Evolutionary conservation across 139 green algal species (phyloP).

Genomic region (Chlorella sp.): DNA sequence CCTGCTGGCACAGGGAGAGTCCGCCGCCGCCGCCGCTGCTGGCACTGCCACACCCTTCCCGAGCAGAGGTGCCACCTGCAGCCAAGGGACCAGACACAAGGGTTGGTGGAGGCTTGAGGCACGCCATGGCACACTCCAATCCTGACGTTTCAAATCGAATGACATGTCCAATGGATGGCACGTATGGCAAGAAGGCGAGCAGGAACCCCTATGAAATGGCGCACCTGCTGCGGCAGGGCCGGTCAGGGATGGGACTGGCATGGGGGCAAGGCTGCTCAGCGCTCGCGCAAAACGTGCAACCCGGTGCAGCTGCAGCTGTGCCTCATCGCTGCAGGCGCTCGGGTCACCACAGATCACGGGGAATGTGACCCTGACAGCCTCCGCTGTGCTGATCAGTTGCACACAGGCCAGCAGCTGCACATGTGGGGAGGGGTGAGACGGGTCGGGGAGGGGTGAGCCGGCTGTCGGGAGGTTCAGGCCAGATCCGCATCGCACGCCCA

Average conservation of each 20-base stretch:
- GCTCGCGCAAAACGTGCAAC: not conserved
- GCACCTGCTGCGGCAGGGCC: not conserved
- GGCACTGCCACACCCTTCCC: no score
- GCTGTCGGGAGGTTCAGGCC: no score
- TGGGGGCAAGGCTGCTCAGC: not conserved
- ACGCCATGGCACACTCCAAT: not conserved
- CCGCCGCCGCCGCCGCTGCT: no score
- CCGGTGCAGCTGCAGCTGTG: not conserved
- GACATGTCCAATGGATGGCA: no score
- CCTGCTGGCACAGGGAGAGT: not conserved
- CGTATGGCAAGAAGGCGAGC: not conserved
- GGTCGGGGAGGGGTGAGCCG: no score
- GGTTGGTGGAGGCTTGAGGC: no score
- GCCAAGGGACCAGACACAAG: not conserved
- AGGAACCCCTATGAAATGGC: not conserved
- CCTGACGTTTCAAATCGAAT: no score
- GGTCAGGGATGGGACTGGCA: not conserved
- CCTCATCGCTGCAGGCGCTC: not conserved
- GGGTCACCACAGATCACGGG: not conserved
- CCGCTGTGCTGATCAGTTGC: not conserved
- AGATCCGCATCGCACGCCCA: no score
- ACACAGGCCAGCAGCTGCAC: not conserved
- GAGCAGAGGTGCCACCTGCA: not conserved
- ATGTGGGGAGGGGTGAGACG: no score
- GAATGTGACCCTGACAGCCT: not conserved